A percentile compares a stretch with the other conserved stretches of the same genome.
Conservation (phyloP, 305 asterid species). For the Fraxinus albicans region DNA sequence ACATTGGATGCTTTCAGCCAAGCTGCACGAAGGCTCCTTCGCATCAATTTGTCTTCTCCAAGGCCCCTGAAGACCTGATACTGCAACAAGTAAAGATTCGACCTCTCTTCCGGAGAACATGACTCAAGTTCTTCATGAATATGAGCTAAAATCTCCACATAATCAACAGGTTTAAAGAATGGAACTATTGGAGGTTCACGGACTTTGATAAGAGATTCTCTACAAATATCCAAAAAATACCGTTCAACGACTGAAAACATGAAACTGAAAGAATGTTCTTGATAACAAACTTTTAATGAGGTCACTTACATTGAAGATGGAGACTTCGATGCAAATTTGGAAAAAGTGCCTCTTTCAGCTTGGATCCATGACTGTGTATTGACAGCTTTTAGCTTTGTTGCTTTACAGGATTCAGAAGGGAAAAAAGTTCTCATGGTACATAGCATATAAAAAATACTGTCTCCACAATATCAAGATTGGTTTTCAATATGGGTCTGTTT, state of each 20-base stretch:
- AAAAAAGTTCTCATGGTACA: slow-evolving; percentile 89
- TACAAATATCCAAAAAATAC: slow-evolving; percentile 37
- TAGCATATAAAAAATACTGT: slow-evolving; percentile 58
- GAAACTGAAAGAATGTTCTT: neutral
- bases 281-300: slow-evolving; percentile 6
- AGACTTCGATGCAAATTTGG: slow-evolving; percentile 57
- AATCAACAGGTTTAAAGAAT: slow-evolving; percentile 80
- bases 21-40: slow-evolving; percentile 86
- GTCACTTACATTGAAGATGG: slow-evolving; percentile 70
- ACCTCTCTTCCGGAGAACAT: slow-evolving; percentile 62
- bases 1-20: slow-evolving; percentile 70
- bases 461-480: slow-evolving; percentile 67
- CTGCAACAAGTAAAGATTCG: slow-evolving; percentile 76
- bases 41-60: slow-evolving; percentile 87
- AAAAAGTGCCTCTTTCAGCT: slow-evolving; percentile 86
- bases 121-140: slow-evolving; percentile 92
- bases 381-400: slow-evolving; percentile 57
- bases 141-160: slow-evolving; percentile 84
- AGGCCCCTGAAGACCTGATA: slow-evolving; percentile 93
- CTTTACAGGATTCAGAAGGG: slow-evolving; percentile 85
- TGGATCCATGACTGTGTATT: slow-evolving; percentile 98
- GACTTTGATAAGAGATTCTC: slow-evolving; percentile 88
- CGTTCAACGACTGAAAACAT: slow-evolving; percentile 13
- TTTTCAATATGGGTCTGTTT: neutral
- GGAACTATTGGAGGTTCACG: slow-evolving; percentile 86